Evolutionary conservation across 2,329 filamentous ascomycete species (phyloP).

Genomic region (Penicillium sp.): DNA sequence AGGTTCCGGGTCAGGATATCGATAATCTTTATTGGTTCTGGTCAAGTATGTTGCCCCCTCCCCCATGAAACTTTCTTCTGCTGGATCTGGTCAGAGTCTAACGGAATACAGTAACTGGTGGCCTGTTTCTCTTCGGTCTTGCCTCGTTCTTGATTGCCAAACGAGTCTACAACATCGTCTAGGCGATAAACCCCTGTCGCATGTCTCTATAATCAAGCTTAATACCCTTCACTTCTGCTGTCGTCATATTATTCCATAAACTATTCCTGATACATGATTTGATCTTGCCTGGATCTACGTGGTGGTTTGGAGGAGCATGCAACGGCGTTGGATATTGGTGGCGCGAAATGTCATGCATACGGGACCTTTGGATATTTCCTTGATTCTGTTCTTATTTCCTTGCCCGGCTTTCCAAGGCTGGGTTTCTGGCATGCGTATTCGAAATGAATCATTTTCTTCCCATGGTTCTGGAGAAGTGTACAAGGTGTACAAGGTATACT

Average conservation of each 20-base stretch:
- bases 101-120: slow-evolving; percentile 58
- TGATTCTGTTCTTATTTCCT: neutral
- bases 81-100: slow-evolving; percentile 1
- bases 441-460: neutral
- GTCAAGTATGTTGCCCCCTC: slow-evolving; percentile 43
- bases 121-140: slow-evolving; percentile 74
- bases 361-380: neutral
- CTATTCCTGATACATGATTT: neutral
- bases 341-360: neutral
- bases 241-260: neutral
- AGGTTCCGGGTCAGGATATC: slow-evolving; percentile 85
- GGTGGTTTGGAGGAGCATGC: slow-evolving; percentile 6
- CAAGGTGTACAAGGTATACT: neutral
- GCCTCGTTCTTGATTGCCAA: slow-evolving; percentile 80
- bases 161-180: slow-evolving; percentile 77
- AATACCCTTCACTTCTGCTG: slow-evolving; percentile 9
- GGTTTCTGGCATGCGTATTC: neutral
- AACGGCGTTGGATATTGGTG: slow-evolving; percentile 5
- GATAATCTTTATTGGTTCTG: slow-evolving; percentile 77
- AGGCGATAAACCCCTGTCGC: neutral
- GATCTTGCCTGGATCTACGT: neutral
- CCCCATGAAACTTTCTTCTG: neutral
- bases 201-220: neutral
- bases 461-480: neutral
- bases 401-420: neutral